Base-by-base conservation (phyloP, 2,329 filamentous ascomycete species). In the Xylariomycetidae sp. region DNA sequence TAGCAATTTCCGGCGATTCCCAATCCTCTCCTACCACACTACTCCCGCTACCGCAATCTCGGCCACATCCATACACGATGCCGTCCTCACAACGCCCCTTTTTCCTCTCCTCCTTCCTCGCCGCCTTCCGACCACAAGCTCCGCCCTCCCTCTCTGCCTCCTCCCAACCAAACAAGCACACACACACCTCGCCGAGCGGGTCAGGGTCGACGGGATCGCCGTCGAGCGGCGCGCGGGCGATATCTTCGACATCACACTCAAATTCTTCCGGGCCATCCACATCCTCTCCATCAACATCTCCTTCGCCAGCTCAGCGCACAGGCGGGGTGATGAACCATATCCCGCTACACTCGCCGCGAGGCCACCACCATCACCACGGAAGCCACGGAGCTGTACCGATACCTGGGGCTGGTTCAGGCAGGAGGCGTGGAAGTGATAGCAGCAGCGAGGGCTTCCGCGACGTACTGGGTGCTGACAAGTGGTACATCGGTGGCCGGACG, bases 401-500 rank as follows among this genome's bases (percentile, higher is more conserved):
- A 9, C 34, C 54, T 34, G 17, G 43, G 25, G 19, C 30, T 23
- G 32, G 27, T 9, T 26, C 16, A 12, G 39, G 10, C n/a, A 61
- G 68, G 10, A 67, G 82, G 35, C 69, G 84, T 35, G 84, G 82
- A 17, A 86, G 81, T 46, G 83, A 88, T 47, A 85, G 79, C 58
- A 82, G 76, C 42, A 79, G 72, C 33, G 84, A 88, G 50, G 84
- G 83, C 2, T 88, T 88, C 56, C 67, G 82, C 32, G 83, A 88
- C 40, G 79, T 79, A 22, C 59, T 78, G 30, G 82, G 80, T 2
- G 73, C 75, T 2, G 84, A 89, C 44, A 87, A 85, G 61, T 86
- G 83, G 81, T 89, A 88, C 51, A 84, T 89, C 34, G 84, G 84
- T 15, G 84, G 84, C 6, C 66, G 82, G 52, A 88, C 83, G 18